Evolutionary conservation across 805 yeast genomes (phyloP), one percentile per base, ranked within the genome.

Genomic region (Yarrowia porcina): DNA sequence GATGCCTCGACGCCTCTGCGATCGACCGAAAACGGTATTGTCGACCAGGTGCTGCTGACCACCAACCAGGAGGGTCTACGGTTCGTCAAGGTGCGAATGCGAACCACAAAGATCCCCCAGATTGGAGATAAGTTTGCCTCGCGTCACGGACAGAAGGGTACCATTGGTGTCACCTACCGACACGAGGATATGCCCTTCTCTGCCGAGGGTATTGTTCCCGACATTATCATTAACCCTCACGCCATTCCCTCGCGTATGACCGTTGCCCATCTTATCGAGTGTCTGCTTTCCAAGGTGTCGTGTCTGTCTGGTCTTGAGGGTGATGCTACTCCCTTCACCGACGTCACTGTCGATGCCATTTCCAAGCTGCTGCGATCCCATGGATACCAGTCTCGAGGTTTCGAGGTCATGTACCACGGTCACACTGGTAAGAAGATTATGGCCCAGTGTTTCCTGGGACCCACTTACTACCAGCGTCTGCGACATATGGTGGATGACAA

Each of bases 161-260:
- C 99, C 20, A 92, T 94, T 76, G 99, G 99, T 86, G 94, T 94
- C 67, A 94, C 99, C 0, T 94, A 93, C 74, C 85, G 97, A 75
- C 94, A 93, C 75, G 99, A 94, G 76, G 99, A 94, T 75, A 93
- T 94, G 98, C 99, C 99, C 28, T 94, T 94, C 75, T 87, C 96
- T 9, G 82, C 90, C 2, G 96, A 93, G 75, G 99, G 99, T 75
- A 77, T 93, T 73, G 97, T 93, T 38, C 99, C 99, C 8, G 99
- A 94, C 78, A 81, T 94, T 73, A 90, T 94, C 71, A 94, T 94
- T 74, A 94, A 94, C 76, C 99, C 99, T 2, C 99, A 94, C 77
- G 99, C 98, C 73, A 94, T 94, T 83, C 99, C 99, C 69, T 94
- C 99, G 64, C 97, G 99, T 83, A 94, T 94, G 99, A 94, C 99